phyloP scores from a whole-genome alignment of 2,329 filamentous ascomycete genomes.

The Botryotinia convoluta region DNA sequence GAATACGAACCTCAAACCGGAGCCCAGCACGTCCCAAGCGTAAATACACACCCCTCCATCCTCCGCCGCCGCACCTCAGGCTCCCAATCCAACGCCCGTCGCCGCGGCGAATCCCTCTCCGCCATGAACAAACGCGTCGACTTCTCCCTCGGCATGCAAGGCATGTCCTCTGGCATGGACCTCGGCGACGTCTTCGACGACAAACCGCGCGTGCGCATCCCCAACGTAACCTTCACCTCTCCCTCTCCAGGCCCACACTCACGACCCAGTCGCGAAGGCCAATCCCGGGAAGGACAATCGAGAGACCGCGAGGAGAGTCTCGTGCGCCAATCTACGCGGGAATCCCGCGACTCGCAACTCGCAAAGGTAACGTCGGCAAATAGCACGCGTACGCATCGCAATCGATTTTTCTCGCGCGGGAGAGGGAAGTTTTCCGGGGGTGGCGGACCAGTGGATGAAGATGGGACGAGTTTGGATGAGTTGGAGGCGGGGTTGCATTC shows the following conservation, averaged over 20 bases:
- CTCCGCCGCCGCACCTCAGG: constrained; percentile 48
- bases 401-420: constrained; percentile 56
- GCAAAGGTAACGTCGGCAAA: constrained; percentile 37
- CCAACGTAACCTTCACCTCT: constrained; percentile 32
- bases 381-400: constrained; percentile 49
- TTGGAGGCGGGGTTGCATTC: constrained; percentile 33
- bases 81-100: constrained; percentile 41
- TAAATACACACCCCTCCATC: constrained; percentile 49
- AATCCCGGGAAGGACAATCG: neutral
- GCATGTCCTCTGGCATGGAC: constrained; percentile 55
- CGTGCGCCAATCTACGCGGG: constrained; percentile 25
- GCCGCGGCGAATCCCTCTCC: constrained; percentile 56
- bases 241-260: constrained; percentile 35
- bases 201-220: constrained; percentile 36
- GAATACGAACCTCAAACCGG: constrained; percentile 8
- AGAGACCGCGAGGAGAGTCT: constrained; percentile 26
- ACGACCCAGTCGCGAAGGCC: neutral
- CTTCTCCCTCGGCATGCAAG: constrained; percentile 66
- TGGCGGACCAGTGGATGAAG: constrained; percentile 1
- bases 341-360: constrained; percentile 25
- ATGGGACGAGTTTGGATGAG: constrained; percentile 34
- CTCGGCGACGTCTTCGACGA: constrained; percentile 66
- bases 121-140: constrained; percentile 63
- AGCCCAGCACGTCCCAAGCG: constrained; percentile 20
- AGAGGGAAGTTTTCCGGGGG: constrained; percentile 33